Base-by-base conservation (phyloP, 768 basidiomycete species). In the Auricularia sp. region DNA sequence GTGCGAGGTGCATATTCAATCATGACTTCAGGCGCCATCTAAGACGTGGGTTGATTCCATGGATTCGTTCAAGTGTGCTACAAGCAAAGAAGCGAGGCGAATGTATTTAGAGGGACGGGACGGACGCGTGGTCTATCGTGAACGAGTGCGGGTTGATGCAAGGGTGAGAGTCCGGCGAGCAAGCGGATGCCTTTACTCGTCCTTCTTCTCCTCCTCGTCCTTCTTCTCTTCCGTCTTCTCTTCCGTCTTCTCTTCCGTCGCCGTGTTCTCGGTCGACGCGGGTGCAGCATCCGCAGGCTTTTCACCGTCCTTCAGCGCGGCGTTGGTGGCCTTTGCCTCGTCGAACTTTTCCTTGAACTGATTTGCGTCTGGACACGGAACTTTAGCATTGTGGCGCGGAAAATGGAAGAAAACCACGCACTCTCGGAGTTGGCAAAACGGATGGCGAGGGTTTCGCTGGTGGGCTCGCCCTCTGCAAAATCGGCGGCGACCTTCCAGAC, bases 401-500 rank as follows among this genome's bases (percentile, higher is more conserved):
- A 29, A 29, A 29, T 29, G 29, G 29, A 29, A 2, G 29, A 29
- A 29, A 29, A 2, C 29, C 29, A 29, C 93, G 77, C 69, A 96
- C 95, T 93, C 18, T 98, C 95, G 65, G 92, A 80, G 78, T 97
- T 99, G 68, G 93, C 96, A 71, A 99, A 98, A 64, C 97, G 91
- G 74, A 99, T 97, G 62, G 97, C 97, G 67, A 99, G 87, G 33
- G 97, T 99, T 79, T 98, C 97, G 24, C 94, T 75, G 56, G 92
- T 89, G 29, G 96, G 85, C 58, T 91, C 93, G 63, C 82, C 80
- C 75, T 99, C 97, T 63, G 96, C 86, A 74, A 91, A 95, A 76
- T 99, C 97, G 34, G 96, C 96, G 63, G 86, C 83, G 63, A 96
- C 94, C 76, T 97, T 96, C 90, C 92, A 98, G 39, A 99, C 95